Evolutionary conservation across 1,139 yeast species (phyloP), one percentile per base, ranked within the genome.

Genomic region (Saccharomyces hybrid): DNA sequence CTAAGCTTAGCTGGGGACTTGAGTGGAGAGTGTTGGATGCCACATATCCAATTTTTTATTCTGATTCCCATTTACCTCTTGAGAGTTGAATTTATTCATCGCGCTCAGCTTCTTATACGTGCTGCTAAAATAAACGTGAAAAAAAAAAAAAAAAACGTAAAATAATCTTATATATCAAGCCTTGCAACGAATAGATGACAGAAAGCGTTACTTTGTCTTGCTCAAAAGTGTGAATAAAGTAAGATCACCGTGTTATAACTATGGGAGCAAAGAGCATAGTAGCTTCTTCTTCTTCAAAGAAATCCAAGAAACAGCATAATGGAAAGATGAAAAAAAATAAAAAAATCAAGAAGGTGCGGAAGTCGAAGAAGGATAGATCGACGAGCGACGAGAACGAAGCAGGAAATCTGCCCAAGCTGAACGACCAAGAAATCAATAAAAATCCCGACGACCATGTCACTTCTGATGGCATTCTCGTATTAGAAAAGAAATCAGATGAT

Each of bases 381-480:
- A 8, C 11, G 44, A 61, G 58, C 16, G 64, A 64, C 38, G 65
- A 63, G 11, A 49, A 56, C 3, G 30, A 11, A 16, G 44, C 6
- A 11, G 26, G 9, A 7, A 20, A 5, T 9, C 1, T 9, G 5
- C 6, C 23, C 4, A 16, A 11, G 9, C 25, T 6, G 4, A 9
- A 16, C 9, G 44, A 20, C 3, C 25, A 38, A 38, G 54, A 46
- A 51, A 38, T 2, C 5, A 38, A 20, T 16, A 50, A 49, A 27
- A 51, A 52, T 3, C 23, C 31, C 14, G 49, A 16, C 11, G 48
- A 41, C 28, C 44, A 38, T n/a, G 44, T 38, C 44, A 38, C 44
- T 9, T 13, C 23, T 3, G 44, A 38, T 38, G 44, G 44, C 2
- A 38, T 38, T 20, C 44, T 38, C 9, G 44, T 38, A 38, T 9